Base-by-base conservation (phyloP, 495 filamentous ascomycete species). In the Podospora pseudoanserina region DNA sequence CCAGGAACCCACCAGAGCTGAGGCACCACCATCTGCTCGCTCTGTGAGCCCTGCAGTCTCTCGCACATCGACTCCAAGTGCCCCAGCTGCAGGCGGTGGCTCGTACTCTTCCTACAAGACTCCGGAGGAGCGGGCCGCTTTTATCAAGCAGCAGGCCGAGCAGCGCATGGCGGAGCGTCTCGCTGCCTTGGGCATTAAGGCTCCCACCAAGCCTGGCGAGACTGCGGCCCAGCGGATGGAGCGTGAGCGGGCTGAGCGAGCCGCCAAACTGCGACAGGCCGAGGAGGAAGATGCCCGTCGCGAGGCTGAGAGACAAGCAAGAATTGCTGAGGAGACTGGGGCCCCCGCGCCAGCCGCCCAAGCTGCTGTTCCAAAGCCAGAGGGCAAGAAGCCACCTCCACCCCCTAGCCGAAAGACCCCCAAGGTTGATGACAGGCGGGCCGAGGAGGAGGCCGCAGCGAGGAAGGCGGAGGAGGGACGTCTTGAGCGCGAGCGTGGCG, bases 101-200 rank as follows among this genome's bases (percentile, higher is more conserved):
- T 86, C 89, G 4, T 95, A 96, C 68, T 86, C 90, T 2, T 84
- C 90, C n/a, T 93, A 92, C 77, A 91, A 90, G 74, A 96, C 94
- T 2, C 89, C 93, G 4, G 93, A 97, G 74, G 94, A 98, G 69
- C 87, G 96, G 55, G 94, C 96, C 28, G 92, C 96, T 5, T 97
- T 93, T 77, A 96, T 97, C 70, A 95, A 95, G 76, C 93, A 97
- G 77, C 94, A 97, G 76, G 96, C 96, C 15, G 93, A 98, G 78
- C 92, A 93, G 75, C 91, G 94, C 59, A 97, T 99, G 91, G 93
- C 94, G n/a, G 96, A 98, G 77, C 88, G 95, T 62, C 88, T 99
- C 70, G 96, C 96, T 58, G 95, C 94, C 60, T 86, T 97, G 65
- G 95, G 95, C 19, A 86, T 99, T 71, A 95, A 93, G 74, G 87